Base-by-base conservation (phyloP, 2,329 filamentous ascomycete species). In the Ascochyta clinopodiicola region DNA sequence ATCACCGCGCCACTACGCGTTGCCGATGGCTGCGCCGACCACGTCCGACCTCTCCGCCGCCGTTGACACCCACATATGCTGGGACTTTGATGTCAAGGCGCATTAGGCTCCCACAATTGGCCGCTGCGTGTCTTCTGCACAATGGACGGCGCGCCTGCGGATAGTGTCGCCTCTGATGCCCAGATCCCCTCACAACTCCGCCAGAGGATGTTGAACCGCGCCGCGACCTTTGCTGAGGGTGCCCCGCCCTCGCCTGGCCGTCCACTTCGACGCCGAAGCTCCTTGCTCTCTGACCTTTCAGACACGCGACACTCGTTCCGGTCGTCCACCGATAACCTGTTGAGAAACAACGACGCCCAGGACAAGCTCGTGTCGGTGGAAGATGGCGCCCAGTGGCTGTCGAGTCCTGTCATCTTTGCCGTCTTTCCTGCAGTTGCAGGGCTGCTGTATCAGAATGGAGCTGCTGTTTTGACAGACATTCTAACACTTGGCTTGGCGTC, bases 391-490 rank as follows among this genome's bases (percentile, higher is more conserved):
- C 82, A 87, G 57, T 91, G 92, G 85, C 88, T 95, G 58, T 90
- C 87, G 2, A 80, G 90, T n/a, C 92, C 94, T 1, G 79, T 98
- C 31, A 88, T 86, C 0, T 89, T 96, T 71, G 93, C 92, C 2
- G 82, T 97, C 43, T 78, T 98, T 13, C 94, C 94, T 3, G 92
- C 93, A 1, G 72, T 96, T n/a, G 91, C 87, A 0, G 94, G 93
- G 0, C 77, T 96, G 44, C 80, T 97, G 52, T 96, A 96, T 72
- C 85, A 90, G 57, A 90, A 96, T 77, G 94, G 94, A 12, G 89
- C 88, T 64, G 85, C 88, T 0, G 83, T 97, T 58, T 86, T 93
- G 50, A 96, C 92, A 0, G 94, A 98, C 75, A 77, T 96, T 25
- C 88, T 95, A 66, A 80, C 98, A 31, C 78, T 98, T 29, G 86